A percentile compares a stretch with the other conserved stretches of the same genome.
These are phyloP conservation scores for Exophiala calicioides DNA, from an alignment of 2,329 filamentous ascomycete genomes.

Conservation along the genomic window DNA sequence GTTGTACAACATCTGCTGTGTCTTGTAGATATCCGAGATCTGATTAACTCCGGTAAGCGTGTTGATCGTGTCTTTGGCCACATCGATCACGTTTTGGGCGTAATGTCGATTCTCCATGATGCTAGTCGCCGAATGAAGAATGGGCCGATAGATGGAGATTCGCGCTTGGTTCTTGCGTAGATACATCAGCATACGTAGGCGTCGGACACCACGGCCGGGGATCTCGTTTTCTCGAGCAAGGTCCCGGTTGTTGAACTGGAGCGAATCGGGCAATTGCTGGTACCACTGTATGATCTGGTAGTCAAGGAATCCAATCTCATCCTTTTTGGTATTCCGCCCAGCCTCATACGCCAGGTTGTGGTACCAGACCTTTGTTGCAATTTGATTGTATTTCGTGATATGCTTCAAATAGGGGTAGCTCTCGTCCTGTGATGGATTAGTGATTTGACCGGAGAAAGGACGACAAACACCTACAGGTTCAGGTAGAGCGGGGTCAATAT, in stretches of 20 bases:
- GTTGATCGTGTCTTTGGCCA: conserved; percentile 66
- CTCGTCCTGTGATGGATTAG: conserved; percentile 39
- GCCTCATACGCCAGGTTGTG: conserved; percentile 71
- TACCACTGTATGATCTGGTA: conserved; percentile 87
- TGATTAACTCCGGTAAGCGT: conserved; percentile 63
- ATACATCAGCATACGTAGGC: conserved; percentile 80
- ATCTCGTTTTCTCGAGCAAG: conserved; percentile 53
- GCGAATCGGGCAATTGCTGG: conserved; percentile 64
- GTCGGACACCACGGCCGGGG: conserved; percentile 59
- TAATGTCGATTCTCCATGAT: conserved; percentile 75
- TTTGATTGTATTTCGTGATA: conserved; percentile 81
- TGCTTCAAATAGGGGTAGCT: conserved; percentile 71
- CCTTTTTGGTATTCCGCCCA: conserved; percentile 65
- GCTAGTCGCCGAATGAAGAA: conserved; percentile 79
- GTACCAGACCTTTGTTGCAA: conserved; percentile 84
- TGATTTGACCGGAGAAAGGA: background rate
- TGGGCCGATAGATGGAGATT: conserved; percentile 82
- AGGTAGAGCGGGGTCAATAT: conserved; percentile 77
- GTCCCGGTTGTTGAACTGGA: conserved; percentile 57
- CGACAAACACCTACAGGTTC: conserved; percentile 63
- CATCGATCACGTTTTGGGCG: conserved; percentile 68
- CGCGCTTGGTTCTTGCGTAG: conserved; percentile 87
- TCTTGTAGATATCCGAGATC: conserved; percentile 63
- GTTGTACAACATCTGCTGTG: conserved; percentile 66
- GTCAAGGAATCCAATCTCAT: conserved; percentile 79